A percentile compares a stretch with the other conserved stretches of the same genome.
phyloP scores from a whole-genome alignment of 108 stramenopile genomes.

The Licmophora abbreviata region DNA sequence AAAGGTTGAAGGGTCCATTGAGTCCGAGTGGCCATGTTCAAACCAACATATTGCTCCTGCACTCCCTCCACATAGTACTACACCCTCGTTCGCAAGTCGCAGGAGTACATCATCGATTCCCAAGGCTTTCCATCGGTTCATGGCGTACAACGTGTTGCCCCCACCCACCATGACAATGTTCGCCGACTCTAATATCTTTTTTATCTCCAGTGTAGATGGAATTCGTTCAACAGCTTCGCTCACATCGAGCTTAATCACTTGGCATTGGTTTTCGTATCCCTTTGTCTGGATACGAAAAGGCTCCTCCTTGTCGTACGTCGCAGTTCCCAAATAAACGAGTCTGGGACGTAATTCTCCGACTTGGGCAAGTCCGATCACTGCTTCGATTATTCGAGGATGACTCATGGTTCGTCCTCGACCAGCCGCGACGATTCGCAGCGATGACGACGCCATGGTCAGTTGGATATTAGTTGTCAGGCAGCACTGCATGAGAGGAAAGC shows the following conservation, averaged over 20 bases:
- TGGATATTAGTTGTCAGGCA: no score
- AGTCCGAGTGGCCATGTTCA: constrained; percentile 68
- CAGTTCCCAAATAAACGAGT: constrained; percentile 23
- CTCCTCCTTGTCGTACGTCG: constrained; percentile 25
- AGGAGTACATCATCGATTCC: constrained; percentile 44
- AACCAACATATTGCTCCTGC: constrained; percentile 89
- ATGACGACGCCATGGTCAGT: no score
- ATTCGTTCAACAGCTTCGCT: constrained; percentile 16
- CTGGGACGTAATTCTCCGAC: background rate
- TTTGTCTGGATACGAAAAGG: constrained; percentile 19
- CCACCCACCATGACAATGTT: constrained; percentile 66
- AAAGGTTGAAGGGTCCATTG: constrained; percentile 34
- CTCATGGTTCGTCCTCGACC: constrained; percentile 1
- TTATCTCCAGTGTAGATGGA: constrained; percentile 17
- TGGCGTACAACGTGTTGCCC: constrained; percentile 81
- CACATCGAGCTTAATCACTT: constrained; percentile 19
- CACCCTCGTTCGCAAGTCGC: constrained; percentile 25
- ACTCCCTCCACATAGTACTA: constrained; percentile 64
- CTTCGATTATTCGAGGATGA: constrained; percentile 4
- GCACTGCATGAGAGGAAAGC: no score
- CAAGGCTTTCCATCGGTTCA: constrained; percentile 64
- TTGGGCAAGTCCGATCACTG: constrained; percentile 1
- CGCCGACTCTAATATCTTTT: constrained; percentile 30
- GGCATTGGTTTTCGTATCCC: constrained; percentile 5
- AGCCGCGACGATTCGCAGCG: constrained; percentile 11